Conservation (phyloP, 768 basidiomycete species). For the Hysterangium stoloniferum region DNA sequence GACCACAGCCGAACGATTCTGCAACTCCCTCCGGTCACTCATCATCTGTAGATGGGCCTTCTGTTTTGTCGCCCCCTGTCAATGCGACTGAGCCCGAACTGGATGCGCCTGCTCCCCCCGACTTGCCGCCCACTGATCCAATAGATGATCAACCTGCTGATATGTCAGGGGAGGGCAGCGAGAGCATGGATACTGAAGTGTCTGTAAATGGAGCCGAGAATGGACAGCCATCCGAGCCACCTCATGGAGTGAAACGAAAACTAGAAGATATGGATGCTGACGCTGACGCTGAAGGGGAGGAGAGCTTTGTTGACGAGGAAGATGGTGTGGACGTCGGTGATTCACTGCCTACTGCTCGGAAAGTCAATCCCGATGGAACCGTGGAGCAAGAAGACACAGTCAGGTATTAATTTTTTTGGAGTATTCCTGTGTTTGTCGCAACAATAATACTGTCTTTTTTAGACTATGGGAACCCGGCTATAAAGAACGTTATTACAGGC, state of each 20-base stretch:
- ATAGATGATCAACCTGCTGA: too few species aligned
- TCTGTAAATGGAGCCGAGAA: background rate
- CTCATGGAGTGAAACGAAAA: background rate
- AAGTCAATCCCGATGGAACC: constrained; percentile 85
- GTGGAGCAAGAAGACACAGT: constrained; percentile 93
- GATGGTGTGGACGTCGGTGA: constrained; percentile 22
- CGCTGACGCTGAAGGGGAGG: constrained; percentile 21
- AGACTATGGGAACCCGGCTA: constrained; percentile 97
- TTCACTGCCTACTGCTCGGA: constrained; percentile 46
- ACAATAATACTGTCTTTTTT: constrained; percentile 13
- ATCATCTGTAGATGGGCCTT: background rate
- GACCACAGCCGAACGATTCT: background rate
- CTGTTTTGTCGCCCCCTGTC: background rate
- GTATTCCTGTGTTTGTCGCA: constrained; percentile 9
- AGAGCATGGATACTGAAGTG: constrained; percentile 5
- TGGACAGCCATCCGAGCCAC: background rate
- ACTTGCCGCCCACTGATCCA: background rate
- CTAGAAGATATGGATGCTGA: constrained; percentile 12
- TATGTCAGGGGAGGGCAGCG: constrained; percentile 3
- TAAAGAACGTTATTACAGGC: constrained; percentile 86
- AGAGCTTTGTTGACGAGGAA: constrained; percentile 33
- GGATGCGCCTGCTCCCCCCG: background rate
- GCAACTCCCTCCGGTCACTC: background rate
- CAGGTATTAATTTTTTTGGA: constrained; percentile 49
- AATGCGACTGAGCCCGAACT: background rate